Evolutionary conservation across 495 filamentous ascomycete species (phyloP), one percentile per base, ranked within the genome.

Genomic region (Astrothelium subdiscretum): DNA sequence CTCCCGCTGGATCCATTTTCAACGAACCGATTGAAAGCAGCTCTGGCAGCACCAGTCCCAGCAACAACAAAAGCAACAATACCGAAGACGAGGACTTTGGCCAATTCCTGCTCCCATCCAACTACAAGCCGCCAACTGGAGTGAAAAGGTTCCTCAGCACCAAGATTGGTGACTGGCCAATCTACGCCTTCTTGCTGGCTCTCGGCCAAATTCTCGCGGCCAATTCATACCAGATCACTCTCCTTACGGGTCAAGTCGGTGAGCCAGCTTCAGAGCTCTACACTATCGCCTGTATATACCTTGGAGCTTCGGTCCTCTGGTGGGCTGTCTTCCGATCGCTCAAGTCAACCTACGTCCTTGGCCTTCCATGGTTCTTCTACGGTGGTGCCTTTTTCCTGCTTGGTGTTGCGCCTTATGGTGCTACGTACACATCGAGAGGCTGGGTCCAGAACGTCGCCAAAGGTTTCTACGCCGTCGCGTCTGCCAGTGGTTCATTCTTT

Each of bases 111-210:
- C 77, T 90, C 31, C 83, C 85, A 15, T 75, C 77, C 15, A 78
- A 83, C 60, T 90, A 89, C 71, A 74, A 82, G 51, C 83, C 86
- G 31, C 87, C 87, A 2, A 84, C 78, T 2, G 86, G 87, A 0
- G 62, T 90, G 18, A 82, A 78, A 63, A 80, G 61, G 58, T 32
- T 76, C 32, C 59, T 81, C 52, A 66, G 70, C 61, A 68, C 66
- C 62, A 73, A 75, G 26, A 63, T 78, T 44, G 71, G 76, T 20
- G 83, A 87, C 65, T 91, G 87, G 87, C 87, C 87, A 0, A 64
- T 90, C 8, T 91, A 91, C 72, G 82, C 85, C 4, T 78, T 91
- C 62, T 74, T 89, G 43, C 76, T 88, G 20, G 85, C 85, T 54
- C 75, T 88, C 69, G 83, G 83, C 5, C 85, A 87, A 68, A 81